Conservation (phyloP, 768 basidiomycete species). For the Boletus tomentosulus region DNA sequence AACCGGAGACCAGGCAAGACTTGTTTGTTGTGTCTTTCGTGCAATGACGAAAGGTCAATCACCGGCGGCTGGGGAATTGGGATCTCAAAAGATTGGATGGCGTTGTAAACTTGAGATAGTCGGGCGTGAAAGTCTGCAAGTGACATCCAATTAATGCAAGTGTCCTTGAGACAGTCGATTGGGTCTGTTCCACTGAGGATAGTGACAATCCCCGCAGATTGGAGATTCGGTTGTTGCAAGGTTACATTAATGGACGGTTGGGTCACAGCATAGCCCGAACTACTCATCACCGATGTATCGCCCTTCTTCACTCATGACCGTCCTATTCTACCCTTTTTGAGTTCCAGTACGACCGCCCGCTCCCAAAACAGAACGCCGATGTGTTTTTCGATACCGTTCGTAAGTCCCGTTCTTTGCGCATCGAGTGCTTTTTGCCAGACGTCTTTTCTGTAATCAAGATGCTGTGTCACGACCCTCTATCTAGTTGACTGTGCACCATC, state of each 20-base stretch:
- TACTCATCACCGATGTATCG: no score
- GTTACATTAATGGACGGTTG: no score
- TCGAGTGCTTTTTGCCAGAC: neutral
- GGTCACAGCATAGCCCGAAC: no score
- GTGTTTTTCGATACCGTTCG: conserved; percentile 50
- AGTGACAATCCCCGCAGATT: no score
- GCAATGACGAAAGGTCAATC: conserved; percentile 20
- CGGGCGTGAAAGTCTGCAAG: conserved; percentile 3
- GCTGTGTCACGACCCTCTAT: conserved; percentile 44
- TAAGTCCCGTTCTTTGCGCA: conserved; percentile 25
- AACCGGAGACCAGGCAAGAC: conserved; percentile 38
- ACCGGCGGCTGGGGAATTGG: conserved; percentile 26
- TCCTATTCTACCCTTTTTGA: no score
- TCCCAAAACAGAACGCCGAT: conserved; percentile 60
- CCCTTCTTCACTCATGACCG: no score
- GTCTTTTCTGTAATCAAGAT: conserved; percentile 35
- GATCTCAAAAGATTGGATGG: conserved; percentile 22
- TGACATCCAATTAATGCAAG: neutral
- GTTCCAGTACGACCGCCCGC: neutral
- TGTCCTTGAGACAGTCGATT: no score
- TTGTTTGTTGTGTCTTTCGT: conserved; percentile 7
- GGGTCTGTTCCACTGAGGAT: no score
- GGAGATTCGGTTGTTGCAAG: no score
- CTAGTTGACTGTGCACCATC: conserved; percentile 62
- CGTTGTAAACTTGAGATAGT: neutral